phyloP scores from a whole-genome alignment of 129 eudicot genomes.

The Oenanthe sinensis region DNA sequence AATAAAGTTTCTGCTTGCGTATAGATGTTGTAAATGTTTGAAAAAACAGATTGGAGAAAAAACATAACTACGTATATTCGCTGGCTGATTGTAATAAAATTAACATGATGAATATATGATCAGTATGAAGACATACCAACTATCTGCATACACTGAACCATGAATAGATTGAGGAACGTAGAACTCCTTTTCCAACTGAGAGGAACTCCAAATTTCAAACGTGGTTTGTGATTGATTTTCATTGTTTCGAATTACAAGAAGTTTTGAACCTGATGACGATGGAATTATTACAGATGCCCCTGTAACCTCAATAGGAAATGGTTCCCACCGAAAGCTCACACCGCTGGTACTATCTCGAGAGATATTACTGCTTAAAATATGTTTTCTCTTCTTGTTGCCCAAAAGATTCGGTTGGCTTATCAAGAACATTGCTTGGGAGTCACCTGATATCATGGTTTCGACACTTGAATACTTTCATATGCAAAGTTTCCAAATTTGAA shows the following conservation, averaged over 20 bases:
- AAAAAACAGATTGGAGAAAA: background rate
- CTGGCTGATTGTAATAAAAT: background rate
- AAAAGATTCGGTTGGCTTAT: constrained; percentile 71
- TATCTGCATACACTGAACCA: constrained; percentile 86
- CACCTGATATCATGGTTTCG: constrained; percentile 29
- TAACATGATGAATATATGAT: background rate
- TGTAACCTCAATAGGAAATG: constrained; percentile 71
- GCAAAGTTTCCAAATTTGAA: background rate
- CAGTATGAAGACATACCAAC: constrained; percentile 51
- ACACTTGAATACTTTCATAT: background rate
- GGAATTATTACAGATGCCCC: constrained; percentile 80
- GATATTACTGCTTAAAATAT: constrained; percentile 49
- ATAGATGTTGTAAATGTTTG: background rate
- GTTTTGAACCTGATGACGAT: constrained; percentile 89
- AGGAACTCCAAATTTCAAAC: constrained; percentile 80
- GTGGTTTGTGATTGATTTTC: constrained; percentile 68
- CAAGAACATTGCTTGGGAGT: constrained; percentile 51
- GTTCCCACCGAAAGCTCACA: constrained; percentile 62
- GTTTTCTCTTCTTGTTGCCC: constrained; percentile 65
- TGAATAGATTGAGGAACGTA: constrained; percentile 65
- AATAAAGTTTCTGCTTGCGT: background rate
- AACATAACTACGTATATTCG: background rate
- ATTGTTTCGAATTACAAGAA: constrained; percentile 64
- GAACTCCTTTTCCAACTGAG: constrained; percentile 65
- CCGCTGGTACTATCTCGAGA: constrained; percentile 27